Base-by-base conservation (phyloP, 768 basidiomycete species). In the Boletus barrowsii region DNA sequence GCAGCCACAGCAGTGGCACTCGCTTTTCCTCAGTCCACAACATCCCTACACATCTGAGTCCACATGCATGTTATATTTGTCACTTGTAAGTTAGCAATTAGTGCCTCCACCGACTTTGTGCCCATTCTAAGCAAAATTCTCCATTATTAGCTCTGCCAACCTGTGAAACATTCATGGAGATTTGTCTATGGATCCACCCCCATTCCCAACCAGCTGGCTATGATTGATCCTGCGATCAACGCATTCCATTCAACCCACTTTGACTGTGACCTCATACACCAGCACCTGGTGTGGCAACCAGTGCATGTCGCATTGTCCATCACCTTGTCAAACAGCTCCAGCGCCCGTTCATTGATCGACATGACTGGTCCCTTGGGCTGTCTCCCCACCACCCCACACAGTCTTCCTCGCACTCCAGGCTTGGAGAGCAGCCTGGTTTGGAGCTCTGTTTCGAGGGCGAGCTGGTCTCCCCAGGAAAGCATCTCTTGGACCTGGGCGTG, bases 61-160 rank as follows among this genome's bases (percentile, higher is more conserved):
- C n/a, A n/a, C n/a, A n/a, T n/a, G n/a, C n/a, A n/a, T n/a, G n/a
- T n/a, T n/a, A n/a, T n/a, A n/a, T n/a, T n/a, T n/a, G n/a, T n/a
- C n/a, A n/a, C n/a, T n/a, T n/a, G n/a, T n/a, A n/a, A n/a, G n/a
- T n/a, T n/a, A n/a, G n/a, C n/a, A n/a, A 49, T 17, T 20, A 72
- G 69, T 85, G 83, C 61, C 72, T 74, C 84, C 85, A 87, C 82
- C 81, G 17, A 77, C 55, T 55, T 83, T 79, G 63, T 86, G 84
- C 15, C 85, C 85, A n/a, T n/a, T n/a, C n/a, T n/a, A n/a, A n/a
- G n/a, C n/a, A n/a, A n/a, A n/a, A 63, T 82, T 79, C 56, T 79
- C 80, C 80, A 86, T 85, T 79, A 80, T 81, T 2, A 83, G 84
- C 53, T 87, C 84, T 9, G 86, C 76, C 61, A 83, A 84, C 14